phyloP scores from a whole-genome alignment of 2,329 filamentous ascomycete genomes.

The Coniochaeta sp. region DNA sequence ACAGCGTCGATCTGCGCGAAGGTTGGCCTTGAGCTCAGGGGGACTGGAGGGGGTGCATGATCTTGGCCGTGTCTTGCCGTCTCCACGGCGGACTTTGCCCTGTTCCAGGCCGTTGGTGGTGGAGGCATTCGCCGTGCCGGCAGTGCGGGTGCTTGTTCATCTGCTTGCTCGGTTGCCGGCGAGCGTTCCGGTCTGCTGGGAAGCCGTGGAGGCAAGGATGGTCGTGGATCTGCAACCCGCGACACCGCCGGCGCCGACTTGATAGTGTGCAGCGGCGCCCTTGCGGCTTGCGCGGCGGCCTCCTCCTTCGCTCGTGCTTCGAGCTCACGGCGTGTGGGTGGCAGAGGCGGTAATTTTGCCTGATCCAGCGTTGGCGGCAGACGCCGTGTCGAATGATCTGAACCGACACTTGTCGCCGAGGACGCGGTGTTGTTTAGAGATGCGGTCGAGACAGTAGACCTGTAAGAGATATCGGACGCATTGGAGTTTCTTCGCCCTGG shows the following conservation, averaged over 20 bases:
- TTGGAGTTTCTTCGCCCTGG: conserved; percentile 44
- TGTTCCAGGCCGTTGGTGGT: conserved; percentile 22
- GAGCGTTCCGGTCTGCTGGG: conserved; percentile 39
- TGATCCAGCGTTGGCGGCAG: conserved; percentile 49
- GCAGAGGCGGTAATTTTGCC: conserved; percentile 49
- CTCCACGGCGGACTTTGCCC: conserved; percentile 19
- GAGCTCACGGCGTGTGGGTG: conserved; percentile 44
- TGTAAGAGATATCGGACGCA: conserved; percentile 48
- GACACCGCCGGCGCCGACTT: conserved; percentile 27
- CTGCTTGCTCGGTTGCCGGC: conserved; percentile 28
- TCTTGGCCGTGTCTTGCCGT: conserved; percentile 17
- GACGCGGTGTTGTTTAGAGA: conserved; percentile 38
- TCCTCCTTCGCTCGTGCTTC: conserved; percentile 35
- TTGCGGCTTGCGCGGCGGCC: conserved; percentile 12
- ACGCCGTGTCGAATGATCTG: conserved; percentile 36
- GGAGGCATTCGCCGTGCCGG: conserved; percentile 31
- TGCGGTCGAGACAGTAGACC: conserved; percentile 44
- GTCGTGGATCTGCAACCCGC: conserved; percentile 5
- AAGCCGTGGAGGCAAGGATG: conserved; percentile 40
- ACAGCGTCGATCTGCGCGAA: conserved; percentile 41
- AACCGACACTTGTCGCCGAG: conserved; percentile 40
- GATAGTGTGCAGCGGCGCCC: conserved; percentile 24
- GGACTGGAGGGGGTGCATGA: conserved; percentile 43
- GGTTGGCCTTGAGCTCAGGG: conserved; percentile 43
- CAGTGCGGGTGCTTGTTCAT: conserved; percentile 49